Evolutionary conservation across 2,329 filamentous ascomycete genomes (phyloP).

Genomic region (Verticillium isaacii): DNA sequence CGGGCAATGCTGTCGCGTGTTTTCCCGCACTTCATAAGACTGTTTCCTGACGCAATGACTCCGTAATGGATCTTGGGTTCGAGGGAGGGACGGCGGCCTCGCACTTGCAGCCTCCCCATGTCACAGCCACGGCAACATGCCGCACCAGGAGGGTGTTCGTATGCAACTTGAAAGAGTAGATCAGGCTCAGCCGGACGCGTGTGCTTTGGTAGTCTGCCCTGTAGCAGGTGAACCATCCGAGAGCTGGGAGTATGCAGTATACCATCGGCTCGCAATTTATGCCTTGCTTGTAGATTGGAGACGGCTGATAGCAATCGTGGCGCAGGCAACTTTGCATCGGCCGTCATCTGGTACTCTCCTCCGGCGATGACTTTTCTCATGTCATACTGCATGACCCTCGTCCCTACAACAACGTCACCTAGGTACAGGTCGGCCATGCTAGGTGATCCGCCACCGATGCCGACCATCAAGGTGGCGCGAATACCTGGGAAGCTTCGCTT

Average conservation of each 20-base stretch:
- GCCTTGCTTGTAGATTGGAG: constrained; percentile 3
- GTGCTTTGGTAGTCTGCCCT: background rate
- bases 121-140: background rate
- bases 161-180: background rate
- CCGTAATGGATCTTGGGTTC: constrained; percentile 11
- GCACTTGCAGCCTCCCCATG: background rate
- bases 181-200: background rate
- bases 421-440: constrained; percentile 9
- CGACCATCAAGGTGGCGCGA: constrained; percentile 15
- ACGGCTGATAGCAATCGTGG: background rate
- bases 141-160: background rate
- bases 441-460: constrained; percentile 21
- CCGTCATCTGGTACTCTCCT: constrained; percentile 8
- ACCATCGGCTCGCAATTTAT: background rate
- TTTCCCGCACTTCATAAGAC: constrained; percentile 24
- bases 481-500: constrained; percentile 8
- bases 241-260: background rate
- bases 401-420: constrained; percentile 15
- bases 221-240: background rate
- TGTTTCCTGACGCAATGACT: constrained; percentile 21
- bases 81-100: background rate
- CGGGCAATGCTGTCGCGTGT: constrained; percentile 21
- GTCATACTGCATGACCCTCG: constrained; percentile 14
- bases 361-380: constrained; percentile 10
- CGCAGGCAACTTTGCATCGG: background rate